These are phyloP conservation scores for Trichosporon faecale DNA, from an alignment of 1,284 basidiomycete species.

Conservation along the genomic window DNA sequence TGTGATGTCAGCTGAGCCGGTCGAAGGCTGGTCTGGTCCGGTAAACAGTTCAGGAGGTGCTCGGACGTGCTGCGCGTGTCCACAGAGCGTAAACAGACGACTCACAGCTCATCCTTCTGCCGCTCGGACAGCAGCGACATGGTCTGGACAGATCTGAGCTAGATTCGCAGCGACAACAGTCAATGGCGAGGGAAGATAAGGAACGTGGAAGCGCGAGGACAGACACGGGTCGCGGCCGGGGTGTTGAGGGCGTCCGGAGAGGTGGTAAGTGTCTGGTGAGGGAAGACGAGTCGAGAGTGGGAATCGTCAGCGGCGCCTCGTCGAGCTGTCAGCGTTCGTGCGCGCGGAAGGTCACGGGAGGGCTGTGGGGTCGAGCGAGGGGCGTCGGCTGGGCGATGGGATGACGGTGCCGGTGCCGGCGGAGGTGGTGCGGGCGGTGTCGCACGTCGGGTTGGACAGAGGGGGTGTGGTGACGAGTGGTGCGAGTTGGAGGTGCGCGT, in stretches of 20 bases:
- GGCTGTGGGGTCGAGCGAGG: not conserved
- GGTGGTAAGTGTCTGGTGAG: not conserved
- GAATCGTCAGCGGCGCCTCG: not conserved
- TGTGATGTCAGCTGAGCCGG: constrained; percentile 41
- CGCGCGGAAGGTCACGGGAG: constrained; percentile 3
- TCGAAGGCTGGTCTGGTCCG: not conserved
- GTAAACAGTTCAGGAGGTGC: not conserved
- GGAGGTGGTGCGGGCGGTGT: not conserved
- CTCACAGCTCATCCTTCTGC: constrained; percentile 79
- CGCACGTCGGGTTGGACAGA: not conserved
- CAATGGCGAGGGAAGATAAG: not conserved
- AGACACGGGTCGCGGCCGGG: not conserved
- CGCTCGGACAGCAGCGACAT: constrained; percentile 63
- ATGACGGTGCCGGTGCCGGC: not conserved
- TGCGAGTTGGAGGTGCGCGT: not conserved
- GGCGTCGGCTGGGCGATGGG: not conserved
- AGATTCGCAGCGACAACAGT: not conserved
- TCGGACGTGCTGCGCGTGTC: not conserved
- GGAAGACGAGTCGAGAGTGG: not conserved
- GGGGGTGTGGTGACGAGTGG: not conserved
- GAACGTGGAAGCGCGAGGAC: not conserved
- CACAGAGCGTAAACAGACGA: constrained; percentile 14
- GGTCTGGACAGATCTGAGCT: constrained; percentile 3
- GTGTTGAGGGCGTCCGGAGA: not conserved
- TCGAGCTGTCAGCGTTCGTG: not conserved